A percentile compares a stretch with the other conserved stretches of the same genome.
These are phyloP conservation scores for Mycena vulgaris DNA, from an alignment of 768 basidiomycete genomes.

Conservation along the genomic window DNA sequence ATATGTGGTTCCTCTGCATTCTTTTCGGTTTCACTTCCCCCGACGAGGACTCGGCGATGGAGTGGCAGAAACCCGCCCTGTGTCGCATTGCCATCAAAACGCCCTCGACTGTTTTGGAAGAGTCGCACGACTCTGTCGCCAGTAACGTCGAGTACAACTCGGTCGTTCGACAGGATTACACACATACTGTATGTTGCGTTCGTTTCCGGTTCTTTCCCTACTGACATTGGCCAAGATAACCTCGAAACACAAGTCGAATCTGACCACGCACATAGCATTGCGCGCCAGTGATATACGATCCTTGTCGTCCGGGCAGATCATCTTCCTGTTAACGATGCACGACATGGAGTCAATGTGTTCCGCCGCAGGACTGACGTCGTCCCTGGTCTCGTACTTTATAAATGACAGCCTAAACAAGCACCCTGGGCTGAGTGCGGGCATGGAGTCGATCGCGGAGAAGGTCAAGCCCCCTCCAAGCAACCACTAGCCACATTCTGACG, in stretches of 20 bases:
- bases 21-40: conserved; percentile 85
- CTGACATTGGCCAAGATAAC: conserved; percentile 68
- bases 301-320: conserved; percentile 85
- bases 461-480: conserved; percentile 53
- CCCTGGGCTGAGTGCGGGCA: conserved; percentile 75
- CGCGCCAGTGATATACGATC: conserved; percentile 79
- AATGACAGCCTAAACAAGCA: conserved; percentile 89
- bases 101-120: conserved; percentile 87
- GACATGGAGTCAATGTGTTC: conserved; percentile 93
- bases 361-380: conserved; percentile 83
- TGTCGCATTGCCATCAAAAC: conserved; percentile 89
- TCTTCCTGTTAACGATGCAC: conserved; percentile 88
- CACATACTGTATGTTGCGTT: conserved; percentile 67
- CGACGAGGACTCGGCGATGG: conserved; percentile 74
- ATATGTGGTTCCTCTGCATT: conserved; percentile 94
- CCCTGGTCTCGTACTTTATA: conserved; percentile 88
- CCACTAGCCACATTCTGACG: conserved; percentile 21
- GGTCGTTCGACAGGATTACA: conserved; percentile 89
- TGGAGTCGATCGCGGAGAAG: conserved; percentile 92
- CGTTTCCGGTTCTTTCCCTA: neutral
- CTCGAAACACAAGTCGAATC: conserved; percentile 72
- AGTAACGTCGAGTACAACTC: conserved; percentile 96
- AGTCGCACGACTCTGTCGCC: conserved; percentile 84
- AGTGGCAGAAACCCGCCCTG: conserved; percentile 85
- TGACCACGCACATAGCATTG: conserved; percentile 77